Evolutionary conservation across 441 rosid species (phyloP).

Genomic region (Arabidopsis lyrata): DNA sequence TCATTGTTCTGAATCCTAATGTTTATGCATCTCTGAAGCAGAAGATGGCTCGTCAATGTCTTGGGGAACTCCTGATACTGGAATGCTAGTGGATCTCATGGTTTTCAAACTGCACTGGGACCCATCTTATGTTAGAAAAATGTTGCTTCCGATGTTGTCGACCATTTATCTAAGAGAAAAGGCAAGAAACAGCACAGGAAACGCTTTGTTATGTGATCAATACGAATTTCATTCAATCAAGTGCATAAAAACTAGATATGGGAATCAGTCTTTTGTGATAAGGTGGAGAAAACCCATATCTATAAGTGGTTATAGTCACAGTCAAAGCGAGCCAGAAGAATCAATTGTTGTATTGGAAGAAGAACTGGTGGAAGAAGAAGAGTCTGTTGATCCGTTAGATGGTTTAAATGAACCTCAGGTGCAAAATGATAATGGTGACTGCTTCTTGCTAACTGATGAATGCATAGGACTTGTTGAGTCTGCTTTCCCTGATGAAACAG

Average conservation of each 20-base stretch:
- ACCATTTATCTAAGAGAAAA: constrained; percentile 76
- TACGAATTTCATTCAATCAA: constrained; percentile 84
- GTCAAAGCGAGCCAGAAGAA: constrained; percentile 44
- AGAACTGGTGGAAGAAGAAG: constrained; percentile 58
- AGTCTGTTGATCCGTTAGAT: constrained; percentile 56
- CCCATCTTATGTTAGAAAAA: constrained; percentile 75
- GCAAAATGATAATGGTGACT: constrained; percentile 57
- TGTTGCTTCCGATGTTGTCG: constrained; percentile 82
- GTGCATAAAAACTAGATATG: constrained; percentile 69
- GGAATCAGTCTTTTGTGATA: constrained; percentile 66
- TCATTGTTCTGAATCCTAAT: constrained; percentile 32
- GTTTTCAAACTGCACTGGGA: constrained; percentile 75
- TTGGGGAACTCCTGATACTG: constrained; percentile 78
- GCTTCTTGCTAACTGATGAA: constrained; percentile 80
- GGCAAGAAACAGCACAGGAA: constrained; percentile 49
- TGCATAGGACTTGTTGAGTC: constrained; percentile 63
- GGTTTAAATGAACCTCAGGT: constrained; percentile 56
- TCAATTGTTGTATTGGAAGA: constrained; percentile 43
- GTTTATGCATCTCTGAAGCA: constrained; percentile 35
- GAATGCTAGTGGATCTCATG: constrained; percentile 81
- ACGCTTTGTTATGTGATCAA: constrained; percentile 59
- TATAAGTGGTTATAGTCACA: constrained; percentile 34
- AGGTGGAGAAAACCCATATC: constrained; percentile 75
- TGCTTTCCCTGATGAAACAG: constrained; percentile 78
- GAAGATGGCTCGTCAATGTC: constrained; percentile 54